Conservation (phyloP, 768 basidiomycete species). For the Sarcomyxa edulis region DNA sequence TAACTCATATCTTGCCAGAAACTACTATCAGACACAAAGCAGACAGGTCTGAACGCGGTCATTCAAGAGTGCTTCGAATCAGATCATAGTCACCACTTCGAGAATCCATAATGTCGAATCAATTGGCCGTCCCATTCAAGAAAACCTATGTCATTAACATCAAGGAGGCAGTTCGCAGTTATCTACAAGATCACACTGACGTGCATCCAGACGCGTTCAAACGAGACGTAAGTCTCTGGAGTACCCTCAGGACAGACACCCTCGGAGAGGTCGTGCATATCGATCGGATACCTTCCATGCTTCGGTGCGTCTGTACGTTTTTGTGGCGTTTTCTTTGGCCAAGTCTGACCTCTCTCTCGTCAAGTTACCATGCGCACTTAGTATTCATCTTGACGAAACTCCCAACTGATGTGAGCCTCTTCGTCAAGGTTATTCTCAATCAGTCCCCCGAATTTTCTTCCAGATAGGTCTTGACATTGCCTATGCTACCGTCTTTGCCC, state of each 20-base stretch:
- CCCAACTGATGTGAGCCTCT: slow-evolving; percentile 64
- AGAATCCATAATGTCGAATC: slow-evolving; percentile 59
- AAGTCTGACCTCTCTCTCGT: slow-evolving; percentile 8
- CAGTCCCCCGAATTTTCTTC: slow-evolving; percentile 3
- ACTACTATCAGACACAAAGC: too few species aligned
- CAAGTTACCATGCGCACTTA: slow-evolving; percentile 90
- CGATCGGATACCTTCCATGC: slow-evolving; percentile 42
- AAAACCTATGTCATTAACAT: slow-evolving; percentile 54
- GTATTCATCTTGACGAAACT: slow-evolving; percentile 80
- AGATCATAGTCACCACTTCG: too few species aligned
- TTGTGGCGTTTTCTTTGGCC: too few species aligned
- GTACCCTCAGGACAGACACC: slow-evolving; percentile 53
- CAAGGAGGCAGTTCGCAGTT: slow-evolving; percentile 49
- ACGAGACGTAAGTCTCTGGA: slow-evolving; percentile 71
- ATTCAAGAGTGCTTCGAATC: too few species aligned
- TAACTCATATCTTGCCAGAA: too few species aligned
- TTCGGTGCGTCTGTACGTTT: slow-evolving; percentile 53
- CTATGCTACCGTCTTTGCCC: slow-evolving; percentile 69
- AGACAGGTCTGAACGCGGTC: too few species aligned
- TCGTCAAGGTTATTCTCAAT: background rate
- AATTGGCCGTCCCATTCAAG: slow-evolving; percentile 72
- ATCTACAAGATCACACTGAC: slow-evolving; percentile 63
- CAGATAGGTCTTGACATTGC: slow-evolving; percentile 70
- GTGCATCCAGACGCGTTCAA: slow-evolving; percentile 84
- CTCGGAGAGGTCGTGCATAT: slow-evolving; percentile 48